These are phyloP conservation scores for Lactarius indigo DNA, from an alignment of 768 basidiomycete species.

Conservation along the genomic window DNA sequence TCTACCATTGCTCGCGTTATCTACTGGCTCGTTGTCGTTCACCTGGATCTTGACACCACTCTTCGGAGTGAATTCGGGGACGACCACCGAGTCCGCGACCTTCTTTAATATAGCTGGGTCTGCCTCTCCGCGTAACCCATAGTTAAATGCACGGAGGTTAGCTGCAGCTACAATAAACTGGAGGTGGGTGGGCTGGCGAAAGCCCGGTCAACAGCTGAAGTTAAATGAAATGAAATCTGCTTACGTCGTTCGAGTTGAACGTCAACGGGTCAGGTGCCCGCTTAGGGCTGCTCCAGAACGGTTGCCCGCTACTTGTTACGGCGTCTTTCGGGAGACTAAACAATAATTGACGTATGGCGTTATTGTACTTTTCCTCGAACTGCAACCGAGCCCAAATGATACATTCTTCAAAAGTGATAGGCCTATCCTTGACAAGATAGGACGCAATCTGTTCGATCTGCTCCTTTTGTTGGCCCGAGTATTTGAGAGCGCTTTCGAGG, in stretches of 20 bases:
- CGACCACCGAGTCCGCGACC: constrained; percentile 74
- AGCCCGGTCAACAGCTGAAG: constrained; percentile 8
- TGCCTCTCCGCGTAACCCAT: constrained; percentile 87
- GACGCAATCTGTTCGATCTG: constrained; percentile 86
- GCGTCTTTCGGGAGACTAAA: constrained; percentile 95
- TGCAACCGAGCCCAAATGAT: constrained; percentile 94
- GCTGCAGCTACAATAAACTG: constrained; percentile 89
- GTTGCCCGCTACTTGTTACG: constrained; percentile 85
- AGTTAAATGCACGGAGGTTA: constrained; percentile 97
- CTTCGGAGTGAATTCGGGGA: constrained; percentile 92
- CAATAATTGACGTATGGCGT: constrained; percentile 87
- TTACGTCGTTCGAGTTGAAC: constrained; percentile 84
- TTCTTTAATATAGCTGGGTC: constrained; percentile 79
- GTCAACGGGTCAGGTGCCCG: constrained; percentile 87
- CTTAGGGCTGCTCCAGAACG: constrained; percentile 99
- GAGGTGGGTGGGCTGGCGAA: constrained; percentile 71
- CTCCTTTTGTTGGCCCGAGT: constrained; percentile 87
- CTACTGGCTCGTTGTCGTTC: constrained; percentile 86
- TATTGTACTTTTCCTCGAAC: constrained; percentile 92
- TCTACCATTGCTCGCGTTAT: constrained; percentile 41
- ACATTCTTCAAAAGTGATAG: constrained; percentile 95
- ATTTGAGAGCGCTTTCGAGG: constrained; percentile 84
- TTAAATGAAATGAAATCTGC: constrained; percentile 31
- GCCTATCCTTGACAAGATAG: constrained; percentile 88
- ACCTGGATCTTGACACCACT: constrained; percentile 92